These are phyloP conservation scores for Pythium grandisporangium DNA, from an alignment of 352 stramenopile genomes.

Conservation along the genomic window DNA sequence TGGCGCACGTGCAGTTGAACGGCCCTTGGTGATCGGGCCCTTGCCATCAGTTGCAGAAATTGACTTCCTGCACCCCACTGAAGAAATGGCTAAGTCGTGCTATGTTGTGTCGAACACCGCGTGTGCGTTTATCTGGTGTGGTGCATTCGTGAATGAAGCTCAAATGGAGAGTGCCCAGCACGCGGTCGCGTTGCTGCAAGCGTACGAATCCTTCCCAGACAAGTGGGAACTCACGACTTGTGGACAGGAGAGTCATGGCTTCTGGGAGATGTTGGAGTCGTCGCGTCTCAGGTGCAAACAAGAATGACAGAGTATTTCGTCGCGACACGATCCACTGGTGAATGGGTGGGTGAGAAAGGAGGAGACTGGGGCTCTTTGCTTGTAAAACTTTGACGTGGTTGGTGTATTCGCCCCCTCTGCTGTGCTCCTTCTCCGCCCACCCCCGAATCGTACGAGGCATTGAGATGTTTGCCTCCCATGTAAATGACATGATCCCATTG, in stretches of 20 bases:
- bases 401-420: too few species aligned
- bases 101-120: constrained; percentile 67
- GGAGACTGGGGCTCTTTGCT: too few species aligned
- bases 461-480: too few species aligned
- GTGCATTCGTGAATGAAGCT: constrained; percentile 31
- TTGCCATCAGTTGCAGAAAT: constrained; percentile 33
- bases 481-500: too few species aligned
- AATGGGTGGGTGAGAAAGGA: too few species aligned
- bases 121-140: constrained; percentile 81
- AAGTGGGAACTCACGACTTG: constrained; percentile 66
- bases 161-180: constrained; percentile 51
- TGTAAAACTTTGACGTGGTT: too few species aligned
- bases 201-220: constrained; percentile 60
- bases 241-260: constrained; percentile 56
- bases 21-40: constrained; percentile 50
- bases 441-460: too few species aligned
- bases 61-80: constrained; percentile 43
- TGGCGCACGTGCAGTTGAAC: constrained; percentile 20
- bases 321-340: too few species aligned
- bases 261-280: constrained; percentile 55
- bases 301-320: too few species aligned
- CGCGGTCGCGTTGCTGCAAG: constrained; percentile 55
- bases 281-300: too few species aligned
- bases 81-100: constrained; percentile 43
- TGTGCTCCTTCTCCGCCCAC: too few species aligned